phyloP scores from a whole-genome alignment of 257 asterid genomes.

The Solanum dulcamara region DNA sequence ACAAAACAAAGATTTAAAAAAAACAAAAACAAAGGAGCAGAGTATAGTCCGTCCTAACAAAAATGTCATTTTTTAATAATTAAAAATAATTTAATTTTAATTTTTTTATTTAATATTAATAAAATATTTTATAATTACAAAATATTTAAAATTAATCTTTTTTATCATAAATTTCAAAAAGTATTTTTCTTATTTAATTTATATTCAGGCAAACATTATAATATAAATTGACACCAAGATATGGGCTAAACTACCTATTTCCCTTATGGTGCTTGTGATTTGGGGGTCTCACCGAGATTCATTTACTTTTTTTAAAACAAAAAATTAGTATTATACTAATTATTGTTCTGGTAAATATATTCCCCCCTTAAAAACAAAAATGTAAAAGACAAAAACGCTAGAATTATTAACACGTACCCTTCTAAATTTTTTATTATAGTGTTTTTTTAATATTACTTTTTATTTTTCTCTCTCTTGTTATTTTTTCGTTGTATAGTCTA shows the following conservation, averaged over 20 bases:
- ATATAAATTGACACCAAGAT: too few relatives aligned
- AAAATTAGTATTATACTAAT: background rate
- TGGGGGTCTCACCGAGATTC: constrained; percentile 27
- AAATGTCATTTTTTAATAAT: background rate
- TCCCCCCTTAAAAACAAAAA: background rate
- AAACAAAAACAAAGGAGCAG: background rate
- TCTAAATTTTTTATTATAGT: background rate
- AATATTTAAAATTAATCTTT: too few relatives aligned
- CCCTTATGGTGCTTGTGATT: constrained; percentile 20
- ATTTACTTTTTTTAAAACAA: background rate
- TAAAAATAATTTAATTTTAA: background rate
- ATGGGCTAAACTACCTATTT: background rate
- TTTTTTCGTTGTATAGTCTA: background rate
- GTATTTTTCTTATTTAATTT: too few relatives aligned
- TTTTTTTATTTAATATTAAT: background rate
- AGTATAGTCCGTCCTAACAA: background rate
- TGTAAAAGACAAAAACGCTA: background rate
- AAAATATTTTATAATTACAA: background rate
- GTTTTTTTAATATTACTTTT: background rate
- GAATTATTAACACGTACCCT: background rate
- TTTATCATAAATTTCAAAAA: too few relatives aligned
- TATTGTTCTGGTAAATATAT: background rate
- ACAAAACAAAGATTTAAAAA: background rate
- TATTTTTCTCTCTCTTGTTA: background rate
- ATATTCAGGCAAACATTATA: too few relatives aligned